Conservation (phyloP, 75 land plant genomes). For the Pinus taeda region DNA sequence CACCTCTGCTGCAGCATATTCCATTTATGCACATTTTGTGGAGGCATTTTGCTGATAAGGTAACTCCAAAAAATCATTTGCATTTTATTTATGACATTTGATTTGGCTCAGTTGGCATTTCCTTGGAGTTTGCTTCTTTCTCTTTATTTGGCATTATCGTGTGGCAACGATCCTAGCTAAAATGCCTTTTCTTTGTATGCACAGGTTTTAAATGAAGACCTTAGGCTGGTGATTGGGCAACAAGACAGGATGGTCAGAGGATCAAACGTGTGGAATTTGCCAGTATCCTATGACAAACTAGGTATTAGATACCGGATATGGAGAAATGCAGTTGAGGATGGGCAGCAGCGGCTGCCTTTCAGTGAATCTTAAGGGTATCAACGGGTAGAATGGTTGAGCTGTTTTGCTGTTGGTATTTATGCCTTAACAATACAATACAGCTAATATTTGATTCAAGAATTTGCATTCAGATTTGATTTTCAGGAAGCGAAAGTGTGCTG, state of each 20-base stretch:
- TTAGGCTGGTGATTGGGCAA: conserved; percentile 87
- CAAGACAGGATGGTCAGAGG: conserved; percentile 89
- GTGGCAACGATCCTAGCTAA: not conserved
- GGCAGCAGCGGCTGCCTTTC: conserved; percentile 52
- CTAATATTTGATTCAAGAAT: not conserved
- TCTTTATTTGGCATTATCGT: not conserved
- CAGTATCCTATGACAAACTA: conserved; percentile 91
- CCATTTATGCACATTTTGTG: conserved; percentile 83
- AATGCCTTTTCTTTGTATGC: conserved; percentile 3
- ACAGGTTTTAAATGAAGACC: conserved; percentile 95
- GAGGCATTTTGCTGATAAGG: conserved; percentile 90
- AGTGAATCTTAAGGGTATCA: not conserved
- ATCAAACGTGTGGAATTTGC: conserved; percentile 89
- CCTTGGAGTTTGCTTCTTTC: not conserved
- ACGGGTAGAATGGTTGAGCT: not conserved
- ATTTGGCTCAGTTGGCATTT: not conserved
- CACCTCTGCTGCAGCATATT: conserved; percentile 72
- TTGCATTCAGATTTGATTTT: not conserved
- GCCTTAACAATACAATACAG: not conserved
- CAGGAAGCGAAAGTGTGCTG: not conserved
- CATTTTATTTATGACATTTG: not conserved
- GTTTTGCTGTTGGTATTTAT: not conserved
- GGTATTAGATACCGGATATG: conserved; percentile 90
- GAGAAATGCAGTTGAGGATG: conserved; percentile 73
- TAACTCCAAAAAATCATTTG: conserved; percentile 13